Evolutionary conservation across 2,329 filamentous ascomycete species (phyloP), one percentile per base, ranked within the genome.

Genomic region (Epichloe coenophiala): DNA sequence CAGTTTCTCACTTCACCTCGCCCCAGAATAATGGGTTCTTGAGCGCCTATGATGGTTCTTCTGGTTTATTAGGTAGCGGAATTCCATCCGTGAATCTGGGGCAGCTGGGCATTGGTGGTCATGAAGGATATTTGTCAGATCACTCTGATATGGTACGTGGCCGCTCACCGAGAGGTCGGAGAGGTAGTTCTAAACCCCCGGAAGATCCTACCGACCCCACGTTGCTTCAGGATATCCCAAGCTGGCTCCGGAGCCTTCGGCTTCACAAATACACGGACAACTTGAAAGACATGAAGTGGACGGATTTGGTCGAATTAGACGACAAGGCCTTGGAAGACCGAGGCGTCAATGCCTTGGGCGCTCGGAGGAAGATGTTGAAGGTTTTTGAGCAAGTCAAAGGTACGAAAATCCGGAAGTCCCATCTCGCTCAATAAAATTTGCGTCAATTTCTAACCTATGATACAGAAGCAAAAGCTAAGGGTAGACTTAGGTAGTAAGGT

Each of bases 181-280:
- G 93, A 58, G 93, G 93, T 57, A 96, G 85, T 74, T 95, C 88
- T 42, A 98, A 97, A 77, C 93, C 93, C 93, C 93, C 93, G 45
- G 93, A 98, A 74, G 93, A 98, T 62, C 93, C 93, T 4, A 97
- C 91, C 19, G 93, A 98, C 67, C 85, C 86, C 15, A 82, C 77
- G 41, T 78, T 98, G 53, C 76, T 98, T 59, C 87, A 95, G 69
- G 93, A 98, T 63, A 96, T 98, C 58, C 91, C 93, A 50, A 86
- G 83, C 66, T 98, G 93, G 93, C 78, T 98, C 61, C 83, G 93
- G 65, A 96, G 89, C 66, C 77, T 97, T 64, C 83, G 93, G 54
- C 76, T 98, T 61, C 93, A 98, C 76, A 98, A 98, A 74, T 98
- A 98, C 70, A 98, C 93, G 9, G 93, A 98, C 59, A 94, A 97